A percentile compares a stretch with the other conserved stretches of the same genome.
Evolutionary conservation across 148 eudicot species (phyloP).

Genomic region (Chenopodium formosanum): DNA sequence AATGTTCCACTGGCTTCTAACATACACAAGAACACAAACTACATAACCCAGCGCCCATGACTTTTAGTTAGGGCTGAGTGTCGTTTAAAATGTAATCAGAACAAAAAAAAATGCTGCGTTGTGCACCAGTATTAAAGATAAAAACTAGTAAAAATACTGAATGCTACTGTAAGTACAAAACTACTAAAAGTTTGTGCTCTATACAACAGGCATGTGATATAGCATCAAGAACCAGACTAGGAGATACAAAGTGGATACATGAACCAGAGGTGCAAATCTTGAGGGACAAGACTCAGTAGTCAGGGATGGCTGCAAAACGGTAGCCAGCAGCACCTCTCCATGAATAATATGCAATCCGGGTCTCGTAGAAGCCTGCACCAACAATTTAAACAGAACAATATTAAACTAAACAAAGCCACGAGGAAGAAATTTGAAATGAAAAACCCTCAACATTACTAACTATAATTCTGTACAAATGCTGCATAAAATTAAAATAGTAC

Average conservation of each 20-base stretch:
- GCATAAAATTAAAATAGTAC: neutral
- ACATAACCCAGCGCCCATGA: no score
- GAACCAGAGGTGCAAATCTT: neutral
- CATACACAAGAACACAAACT: no score
- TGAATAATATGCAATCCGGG: conserved; percentile 92
- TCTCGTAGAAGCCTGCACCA: conserved; percentile 90
- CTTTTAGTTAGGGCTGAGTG: no score
- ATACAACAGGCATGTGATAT: no score
- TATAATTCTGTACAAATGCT: no score
- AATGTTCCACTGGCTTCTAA: no score
- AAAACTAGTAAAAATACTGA: no score
- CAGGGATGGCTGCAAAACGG: conserved; percentile 85
- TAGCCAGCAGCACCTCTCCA: conserved; percentile 98
- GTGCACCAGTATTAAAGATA: no score
- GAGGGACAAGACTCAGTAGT: conserved; percentile 41
- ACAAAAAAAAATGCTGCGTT: no score
- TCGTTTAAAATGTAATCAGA: no score
- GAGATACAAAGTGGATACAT: neutral
- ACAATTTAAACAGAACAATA: conserved; percentile 14
- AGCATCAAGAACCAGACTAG: neutral
- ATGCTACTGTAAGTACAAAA: no score
- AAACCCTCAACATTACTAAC: neutral
- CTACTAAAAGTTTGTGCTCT: neutral
- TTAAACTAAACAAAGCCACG: neutral
- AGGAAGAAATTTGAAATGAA: neutral